Evolutionary conservation across 73 alveolate species (phyloP), one percentile per base, ranked within the genome.

Genomic region (Durusdinium trenchii): DNA sequence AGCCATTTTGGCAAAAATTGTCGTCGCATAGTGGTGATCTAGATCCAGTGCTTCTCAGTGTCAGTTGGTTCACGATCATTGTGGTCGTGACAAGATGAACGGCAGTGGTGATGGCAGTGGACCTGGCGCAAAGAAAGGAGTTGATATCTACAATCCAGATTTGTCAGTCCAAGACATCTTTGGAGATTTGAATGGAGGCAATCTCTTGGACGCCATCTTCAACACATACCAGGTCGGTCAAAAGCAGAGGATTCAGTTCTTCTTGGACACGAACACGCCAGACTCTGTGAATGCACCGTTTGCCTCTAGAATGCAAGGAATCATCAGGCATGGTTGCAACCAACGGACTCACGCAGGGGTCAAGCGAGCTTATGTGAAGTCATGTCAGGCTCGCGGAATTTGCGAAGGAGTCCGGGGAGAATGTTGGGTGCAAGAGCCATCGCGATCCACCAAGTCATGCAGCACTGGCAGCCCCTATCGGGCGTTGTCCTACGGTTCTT

Each of bases 361-460:
- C 16, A 48, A 50, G 38, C 50, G 28, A 18, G 73, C 93, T n/a
- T 82, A 82, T 61, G 50, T 82, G 47, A 82, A 45, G 35, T 35
- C 46, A 10, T 50, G 71, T n/a, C 3, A 9, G 52, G 50, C 71
- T 12, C 71, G 93, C 3, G 93, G 93, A 6, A 50, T 82, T 3
- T 40, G 47, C 5, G 93, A 82, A 35, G 73, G 93, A 0, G 93
- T 82, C 45, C 26, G 93, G 0, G 93, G 93, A 3, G 93, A 82
- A 23, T 23, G 51, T 20, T 82, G 93, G 93, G 18, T 32, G 43
- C n/a, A 50, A 4, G 73, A 82, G 42, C 93, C 93, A 3, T 1
- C 5, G 4, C 50, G 51, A 9, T 47, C 28, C 42, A 36, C 3
- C 47, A 6, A 12, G 43, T 62, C 67, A 3, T 38, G 6, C 12